Evolutionary conservation across 2,329 filamentous ascomycete species (phyloP).

Genomic region (Ophiostoma triangulosporum): DNA sequence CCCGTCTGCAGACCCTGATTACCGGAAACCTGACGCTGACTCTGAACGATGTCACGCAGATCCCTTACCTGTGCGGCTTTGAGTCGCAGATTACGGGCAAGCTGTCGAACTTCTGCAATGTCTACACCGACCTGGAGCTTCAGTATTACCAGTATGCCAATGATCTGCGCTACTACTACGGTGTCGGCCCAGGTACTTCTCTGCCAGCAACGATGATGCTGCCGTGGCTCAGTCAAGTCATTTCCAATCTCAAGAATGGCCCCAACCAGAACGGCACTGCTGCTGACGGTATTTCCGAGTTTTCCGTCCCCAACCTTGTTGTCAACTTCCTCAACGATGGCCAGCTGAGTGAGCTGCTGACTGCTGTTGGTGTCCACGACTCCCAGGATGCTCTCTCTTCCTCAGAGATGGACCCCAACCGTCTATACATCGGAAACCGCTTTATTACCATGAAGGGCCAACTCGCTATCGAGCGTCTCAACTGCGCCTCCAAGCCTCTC

Average conservation of each 20-base stretch:
- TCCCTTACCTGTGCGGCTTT: constrained; percentile 59
- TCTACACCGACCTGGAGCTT: constrained; percentile 49
- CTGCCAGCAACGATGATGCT: constrained; percentile 46
- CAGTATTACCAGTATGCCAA: constrained; percentile 53
- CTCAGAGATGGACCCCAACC: constrained; percentile 30
- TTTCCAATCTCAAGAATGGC: constrained; percentile 38
- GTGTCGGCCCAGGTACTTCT: constrained; percentile 41
- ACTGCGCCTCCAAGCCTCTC: constrained; percentile 25
- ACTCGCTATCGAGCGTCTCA: constrained; percentile 49
- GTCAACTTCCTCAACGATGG: constrained; percentile 53
- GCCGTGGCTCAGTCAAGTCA: constrained; percentile 41
- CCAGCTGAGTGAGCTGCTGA: constrained; percentile 48
- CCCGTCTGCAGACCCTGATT: constrained; percentile 40
- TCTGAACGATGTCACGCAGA: constrained; percentile 27
- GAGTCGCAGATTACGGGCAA: constrained; percentile 53
- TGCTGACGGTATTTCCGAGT: constrained; percentile 29
- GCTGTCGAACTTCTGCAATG: constrained; percentile 47
- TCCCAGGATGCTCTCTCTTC: constrained; percentile 34
- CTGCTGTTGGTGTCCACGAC: constrained; percentile 48
- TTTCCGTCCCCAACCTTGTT: constrained; percentile 41
- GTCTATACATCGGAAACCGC: constrained; percentile 40
- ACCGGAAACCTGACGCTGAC: constrained; percentile 38
- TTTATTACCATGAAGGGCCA: constrained; percentile 52
- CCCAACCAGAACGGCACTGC: constrained; percentile 34
- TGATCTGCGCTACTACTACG: constrained; percentile 56